Conservation (phyloP, 352 stramenopile species). For the Thalassiosira delicatula region DNA sequence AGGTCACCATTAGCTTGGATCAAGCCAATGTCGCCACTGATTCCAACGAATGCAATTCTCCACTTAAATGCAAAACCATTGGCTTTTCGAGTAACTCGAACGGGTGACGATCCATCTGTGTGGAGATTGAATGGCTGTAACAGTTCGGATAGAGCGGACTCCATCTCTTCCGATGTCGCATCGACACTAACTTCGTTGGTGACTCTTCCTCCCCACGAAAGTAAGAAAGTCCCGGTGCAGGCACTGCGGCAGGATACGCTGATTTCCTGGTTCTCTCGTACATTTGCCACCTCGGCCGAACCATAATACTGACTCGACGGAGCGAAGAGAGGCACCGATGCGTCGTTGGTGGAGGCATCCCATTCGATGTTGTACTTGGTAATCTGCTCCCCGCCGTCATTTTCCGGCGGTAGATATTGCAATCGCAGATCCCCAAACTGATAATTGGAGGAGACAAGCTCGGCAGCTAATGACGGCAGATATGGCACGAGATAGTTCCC, state of each 20-base stretch:
- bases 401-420: conserved; percentile 78
- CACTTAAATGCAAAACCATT: conserved; percentile 90
- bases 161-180: conserved; percentile 47
- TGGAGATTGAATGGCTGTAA: conserved; percentile 48
- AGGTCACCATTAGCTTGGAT: conserved; percentile 87
- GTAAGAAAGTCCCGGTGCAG: conserved; percentile 89
- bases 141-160: conserved; percentile 48
- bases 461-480: conserved; percentile 36
- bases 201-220: conserved; percentile 88
- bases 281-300: conserved; percentile 87
- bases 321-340: conserved; percentile 79
- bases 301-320: conserved; percentile 87
- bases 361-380: conserved; percentile 95
- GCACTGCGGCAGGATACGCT: conserved; percentile 74
- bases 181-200: conserved; percentile 50
- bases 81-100: conserved; percentile 64
- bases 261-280: conserved; percentile 91
- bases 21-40: conserved; percentile 88
- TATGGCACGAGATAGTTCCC: not conserved
- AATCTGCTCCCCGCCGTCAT: conserved; percentile 90
- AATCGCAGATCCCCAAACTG: conserved; percentile 64
- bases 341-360: conserved; percentile 81
- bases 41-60: conserved; percentile 90
- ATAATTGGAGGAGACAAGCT: conserved; percentile 62
- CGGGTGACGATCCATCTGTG: conserved; percentile 34